A percentile compares a stretch with the other conserved stretches of the same genome.
These are phyloP conservation scores for Perilla frutescens DNA, from an alignment of 257 asterid genomes.

Conservation along the genomic window DNA sequence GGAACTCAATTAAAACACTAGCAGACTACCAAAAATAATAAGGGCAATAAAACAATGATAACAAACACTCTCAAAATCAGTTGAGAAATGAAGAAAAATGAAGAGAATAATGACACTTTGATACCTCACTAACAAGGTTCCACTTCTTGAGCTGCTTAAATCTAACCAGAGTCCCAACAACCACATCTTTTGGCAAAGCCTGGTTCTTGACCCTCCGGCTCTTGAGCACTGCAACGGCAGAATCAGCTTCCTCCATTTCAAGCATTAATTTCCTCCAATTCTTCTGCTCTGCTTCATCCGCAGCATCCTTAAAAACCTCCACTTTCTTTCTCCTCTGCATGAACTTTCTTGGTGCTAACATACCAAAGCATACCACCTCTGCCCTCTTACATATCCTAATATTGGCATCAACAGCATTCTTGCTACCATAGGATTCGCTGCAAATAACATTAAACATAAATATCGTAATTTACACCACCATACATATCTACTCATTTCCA, in stretches of 20 bases:
- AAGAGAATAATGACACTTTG: neutral
- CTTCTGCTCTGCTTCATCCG: slow-evolving; percentile 80
- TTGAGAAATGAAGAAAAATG: neutral
- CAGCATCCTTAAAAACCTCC: slow-evolving; percentile 76
- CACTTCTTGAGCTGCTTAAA: slow-evolving; percentile 98
- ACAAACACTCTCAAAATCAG: slow-evolving; percentile 1
- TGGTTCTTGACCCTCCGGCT: slow-evolving; percentile 68
- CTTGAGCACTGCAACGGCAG: slow-evolving; percentile 75
- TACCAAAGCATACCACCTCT: slow-evolving; percentile 79
- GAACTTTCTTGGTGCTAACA: slow-evolving; percentile 93
- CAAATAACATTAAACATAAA: neutral
- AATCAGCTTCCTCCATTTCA: slow-evolving; percentile 84
- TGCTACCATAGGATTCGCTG: slow-evolving; percentile 62
- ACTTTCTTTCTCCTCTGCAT: slow-evolving; percentile 88
- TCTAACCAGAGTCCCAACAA: slow-evolving; percentile 86
- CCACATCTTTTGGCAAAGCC: slow-evolving; percentile 74
- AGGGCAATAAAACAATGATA: neutral
- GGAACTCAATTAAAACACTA: neutral
- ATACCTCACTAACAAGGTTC: slow-evolving; percentile 95
- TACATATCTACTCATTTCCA: neutral
- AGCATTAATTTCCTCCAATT: slow-evolving; percentile 89
- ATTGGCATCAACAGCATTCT: slow-evolving; percentile 49
- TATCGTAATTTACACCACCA: neutral
- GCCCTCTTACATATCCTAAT: slow-evolving; percentile 56
- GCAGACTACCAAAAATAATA: neutral